phyloP scores from a whole-genome alignment of 2,329 filamentous ascomycete species.

The Diaporthe batatas region DNA sequence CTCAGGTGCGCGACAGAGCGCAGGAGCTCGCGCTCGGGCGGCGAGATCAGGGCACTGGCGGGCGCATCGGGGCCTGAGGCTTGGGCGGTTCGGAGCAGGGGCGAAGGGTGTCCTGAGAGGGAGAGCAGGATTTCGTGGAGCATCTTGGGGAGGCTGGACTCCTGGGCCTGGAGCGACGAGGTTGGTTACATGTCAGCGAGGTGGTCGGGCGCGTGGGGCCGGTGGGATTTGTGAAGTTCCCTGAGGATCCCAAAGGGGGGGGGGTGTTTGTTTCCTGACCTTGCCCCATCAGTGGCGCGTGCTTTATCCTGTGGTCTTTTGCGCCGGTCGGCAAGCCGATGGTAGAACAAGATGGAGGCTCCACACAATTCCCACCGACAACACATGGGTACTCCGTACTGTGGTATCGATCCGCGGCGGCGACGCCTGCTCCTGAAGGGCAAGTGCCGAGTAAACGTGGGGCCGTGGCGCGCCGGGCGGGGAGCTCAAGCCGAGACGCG shows the following conservation, averaged over 20 bases:
- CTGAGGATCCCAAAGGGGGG: neutral
- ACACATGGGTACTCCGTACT: slow-evolving; percentile 40
- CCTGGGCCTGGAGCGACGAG: slow-evolving; percentile 17
- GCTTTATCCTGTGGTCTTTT: slow-evolving; percentile 18
- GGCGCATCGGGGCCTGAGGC: slow-evolving; percentile 57
- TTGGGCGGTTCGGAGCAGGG: slow-evolving; percentile 76
- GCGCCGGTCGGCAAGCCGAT: slow-evolving; percentile 36
- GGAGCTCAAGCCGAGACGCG: slow-evolving; percentile 26
- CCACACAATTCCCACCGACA: slow-evolving; percentile 42
- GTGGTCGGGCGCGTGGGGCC: neutral
- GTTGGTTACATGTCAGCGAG: slow-evolving; percentile 33
- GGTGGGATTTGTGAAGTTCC: neutral
- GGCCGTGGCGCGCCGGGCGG: slow-evolving; percentile 22
- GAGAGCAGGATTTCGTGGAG: slow-evolving; percentile 98
- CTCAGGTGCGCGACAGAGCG: slow-evolving; percentile 82
- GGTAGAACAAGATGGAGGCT: slow-evolving; percentile 40
- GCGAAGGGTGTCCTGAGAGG: slow-evolving; percentile 92
- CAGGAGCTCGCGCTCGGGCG: slow-evolving; percentile 86
- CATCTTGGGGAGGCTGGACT: slow-evolving; percentile 66
- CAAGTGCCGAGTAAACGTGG: slow-evolving; percentile 22
- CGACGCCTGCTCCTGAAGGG: slow-evolving; percentile 15
- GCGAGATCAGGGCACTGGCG: slow-evolving; percentile 70
- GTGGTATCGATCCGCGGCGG: slow-evolving; percentile 14
- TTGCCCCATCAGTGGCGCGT: slow-evolving; percentile 34
- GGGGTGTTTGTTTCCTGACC: slow-evolving; percentile 33